These are phyloP conservation scores for Fraxinus velutina DNA, from an alignment of 305 asterid genomes.

Conservation along the genomic window DNA sequence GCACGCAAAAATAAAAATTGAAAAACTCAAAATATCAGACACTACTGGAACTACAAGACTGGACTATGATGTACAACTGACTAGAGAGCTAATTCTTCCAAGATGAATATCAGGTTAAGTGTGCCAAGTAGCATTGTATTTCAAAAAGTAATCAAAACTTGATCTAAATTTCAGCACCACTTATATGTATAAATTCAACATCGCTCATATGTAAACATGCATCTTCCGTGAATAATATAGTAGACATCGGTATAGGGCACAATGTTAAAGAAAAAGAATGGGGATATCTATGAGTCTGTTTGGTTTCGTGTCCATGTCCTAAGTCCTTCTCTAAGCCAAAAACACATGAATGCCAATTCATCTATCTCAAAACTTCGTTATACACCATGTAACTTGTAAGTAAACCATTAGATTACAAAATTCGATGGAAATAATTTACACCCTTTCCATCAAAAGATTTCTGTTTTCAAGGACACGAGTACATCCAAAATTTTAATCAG, in stretches of 20 bases:
- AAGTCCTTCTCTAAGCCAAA: neutral
- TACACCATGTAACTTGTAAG: neutral
- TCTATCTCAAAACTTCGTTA: neutral
- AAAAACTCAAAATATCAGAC: neutral
- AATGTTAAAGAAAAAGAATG: neutral
- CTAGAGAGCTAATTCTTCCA: neutral
- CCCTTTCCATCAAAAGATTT: neutral
- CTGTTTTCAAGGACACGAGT: neutral
- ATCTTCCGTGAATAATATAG: neutral
- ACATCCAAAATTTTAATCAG: conserved; percentile 9
- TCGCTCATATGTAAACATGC: neutral
- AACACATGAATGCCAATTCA: neutral
- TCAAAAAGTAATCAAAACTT: neutral
- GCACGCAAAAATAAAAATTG: neutral
- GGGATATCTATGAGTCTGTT: neutral
- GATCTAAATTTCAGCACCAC: neutral
- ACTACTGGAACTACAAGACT: neutral
- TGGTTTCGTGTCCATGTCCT: neutral
- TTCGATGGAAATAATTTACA: neutral
- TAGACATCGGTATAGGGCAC: neutral
- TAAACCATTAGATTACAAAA: conserved; percentile 1
- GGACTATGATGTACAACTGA: neutral
- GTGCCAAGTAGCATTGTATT: neutral
- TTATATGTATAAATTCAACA: neutral
- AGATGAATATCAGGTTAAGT: neutral